These are phyloP conservation scores for Lathyrus sativus DNA, from an alignment of 306 rosid genomes.

Conservation along the genomic window DNA sequence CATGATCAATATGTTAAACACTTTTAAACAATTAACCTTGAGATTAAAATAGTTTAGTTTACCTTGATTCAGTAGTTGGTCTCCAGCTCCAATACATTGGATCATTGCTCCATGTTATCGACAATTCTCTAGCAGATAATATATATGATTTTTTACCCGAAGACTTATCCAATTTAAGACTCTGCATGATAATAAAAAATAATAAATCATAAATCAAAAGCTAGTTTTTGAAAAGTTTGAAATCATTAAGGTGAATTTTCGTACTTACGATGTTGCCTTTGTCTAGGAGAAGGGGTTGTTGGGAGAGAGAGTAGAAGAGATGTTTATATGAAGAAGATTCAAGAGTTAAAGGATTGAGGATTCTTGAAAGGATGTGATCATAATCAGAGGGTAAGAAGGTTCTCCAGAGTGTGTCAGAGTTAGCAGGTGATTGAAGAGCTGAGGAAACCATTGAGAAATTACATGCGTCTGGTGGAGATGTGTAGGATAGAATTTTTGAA, in stretches of 20 bases:
- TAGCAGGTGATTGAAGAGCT: constrained; percentile 40
- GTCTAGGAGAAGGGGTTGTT: constrained; percentile 52
- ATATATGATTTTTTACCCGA: constrained; percentile 51
- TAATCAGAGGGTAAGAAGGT: constrained; percentile 60
- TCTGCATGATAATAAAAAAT: constrained; percentile 29
- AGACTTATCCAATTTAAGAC: constrained; percentile 55
- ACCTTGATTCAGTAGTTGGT: constrained; percentile 56
- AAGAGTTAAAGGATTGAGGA: constrained; percentile 30
- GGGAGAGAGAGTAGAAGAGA: constrained; percentile 50
- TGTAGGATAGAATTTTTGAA: constrained; percentile 46
- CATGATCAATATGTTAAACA: no score
- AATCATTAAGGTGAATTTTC: not conserved
- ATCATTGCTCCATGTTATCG: constrained; percentile 51
- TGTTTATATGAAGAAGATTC: constrained; percentile 50
- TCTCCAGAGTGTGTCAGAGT: constrained; percentile 63
- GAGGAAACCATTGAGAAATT: constrained; percentile 55
- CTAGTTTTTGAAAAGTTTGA: no score
- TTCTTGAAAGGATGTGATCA: constrained; percentile 37
- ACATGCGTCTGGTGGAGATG: constrained; percentile 58
- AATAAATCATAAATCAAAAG: not conserved
- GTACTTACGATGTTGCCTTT: constrained; percentile 51
- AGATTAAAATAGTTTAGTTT: not conserved
- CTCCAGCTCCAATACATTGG: constrained; percentile 71
- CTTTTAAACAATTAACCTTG: not conserved
- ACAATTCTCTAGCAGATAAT: constrained; percentile 61